These are phyloP conservation scores for Cladosporium colombiae DNA, from an alignment of 2,329 filamentous ascomycete species.

Conservation along the genomic window DNA sequence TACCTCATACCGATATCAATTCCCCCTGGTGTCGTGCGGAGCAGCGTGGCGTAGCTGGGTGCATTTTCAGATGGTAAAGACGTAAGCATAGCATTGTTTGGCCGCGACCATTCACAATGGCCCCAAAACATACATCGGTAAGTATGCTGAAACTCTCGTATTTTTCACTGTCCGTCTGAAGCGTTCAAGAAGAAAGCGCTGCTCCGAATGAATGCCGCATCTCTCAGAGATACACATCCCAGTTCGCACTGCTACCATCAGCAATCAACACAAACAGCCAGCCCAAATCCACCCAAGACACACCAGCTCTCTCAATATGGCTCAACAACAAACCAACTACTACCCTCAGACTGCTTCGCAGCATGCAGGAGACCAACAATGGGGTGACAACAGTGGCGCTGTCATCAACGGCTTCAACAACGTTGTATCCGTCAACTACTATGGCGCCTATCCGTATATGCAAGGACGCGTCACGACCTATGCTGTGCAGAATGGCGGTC, in stretches of 20 bases:
- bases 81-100: background rate
- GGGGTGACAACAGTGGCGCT: background rate
- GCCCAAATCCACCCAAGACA: background rate
- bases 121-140: background rate
- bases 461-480: background rate
- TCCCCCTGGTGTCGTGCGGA: background rate
- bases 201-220: background rate
- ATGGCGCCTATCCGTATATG: background rate
- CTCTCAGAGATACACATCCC: background rate
- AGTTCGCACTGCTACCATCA: background rate
- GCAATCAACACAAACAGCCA: background rate
- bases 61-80: background rate
- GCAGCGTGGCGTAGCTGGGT: background rate
- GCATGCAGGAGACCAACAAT: background rate
- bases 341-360: background rate
- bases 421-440: no score
- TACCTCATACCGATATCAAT: constrained; percentile 1
- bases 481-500: background rate
- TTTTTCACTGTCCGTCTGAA: background rate
- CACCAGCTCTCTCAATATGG: background rate
- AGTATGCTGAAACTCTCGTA: background rate
- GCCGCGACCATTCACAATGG: background rate
- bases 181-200: background rate
- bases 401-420: no score
- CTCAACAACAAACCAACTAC: background rate